Conservation (phyloP, 768 basidiomycete genomes). For the Auricularia cornea region DNA sequence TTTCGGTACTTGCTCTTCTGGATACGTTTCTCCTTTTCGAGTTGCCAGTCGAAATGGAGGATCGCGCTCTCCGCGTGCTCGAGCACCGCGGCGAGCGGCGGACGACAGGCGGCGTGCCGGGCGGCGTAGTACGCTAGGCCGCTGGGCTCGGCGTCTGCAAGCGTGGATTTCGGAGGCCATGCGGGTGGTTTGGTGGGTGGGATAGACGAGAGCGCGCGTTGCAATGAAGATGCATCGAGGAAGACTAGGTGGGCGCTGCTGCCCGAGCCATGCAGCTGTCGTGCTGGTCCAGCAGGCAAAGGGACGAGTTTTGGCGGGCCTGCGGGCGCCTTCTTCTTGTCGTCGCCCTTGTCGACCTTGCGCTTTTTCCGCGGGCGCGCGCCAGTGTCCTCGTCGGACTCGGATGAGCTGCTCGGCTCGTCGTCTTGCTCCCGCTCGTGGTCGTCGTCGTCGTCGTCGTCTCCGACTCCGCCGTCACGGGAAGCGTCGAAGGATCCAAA, state of each 20-base stretch:
- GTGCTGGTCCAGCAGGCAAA: constrained; percentile 42
- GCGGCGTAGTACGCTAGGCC: constrained; percentile 68
- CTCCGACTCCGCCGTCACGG: constrained; percentile 17
- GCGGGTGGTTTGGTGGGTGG: constrained; percentile 43
- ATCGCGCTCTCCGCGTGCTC: constrained; percentile 77
- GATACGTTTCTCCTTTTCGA: constrained; percentile 40
- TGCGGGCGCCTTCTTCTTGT: constrained; percentile 13
- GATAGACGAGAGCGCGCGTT: constrained; percentile 43
- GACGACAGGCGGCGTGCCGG: constrained; percentile 58
- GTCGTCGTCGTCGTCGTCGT: constrained; percentile 8
- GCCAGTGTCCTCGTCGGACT: constrained; percentile 16
- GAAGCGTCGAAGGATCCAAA: constrained; percentile 48
- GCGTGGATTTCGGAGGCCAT: constrained; percentile 47
- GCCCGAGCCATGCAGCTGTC: constrained; percentile 55
- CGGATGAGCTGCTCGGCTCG: neutral
- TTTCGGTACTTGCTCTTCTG: constrained; percentile 62
- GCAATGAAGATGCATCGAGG: constrained; percentile 64
- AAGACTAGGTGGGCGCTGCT: constrained; percentile 62
- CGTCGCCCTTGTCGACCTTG: constrained; percentile 16
- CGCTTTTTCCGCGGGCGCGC: constrained; percentile 25
- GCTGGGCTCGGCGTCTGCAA: constrained; percentile 37
- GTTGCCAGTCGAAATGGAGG: constrained; percentile 65
- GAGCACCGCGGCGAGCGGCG: constrained; percentile 63
- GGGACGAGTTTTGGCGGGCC: constrained; percentile 47
- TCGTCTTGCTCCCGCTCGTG: neutral